Percentiles rank a stretch among this genome's conserved stretches.
These are phyloP conservation scores for Eucalyptus victrix DNA, from an alignment of 345 rosid species.

Conservation along the genomic window DNA sequence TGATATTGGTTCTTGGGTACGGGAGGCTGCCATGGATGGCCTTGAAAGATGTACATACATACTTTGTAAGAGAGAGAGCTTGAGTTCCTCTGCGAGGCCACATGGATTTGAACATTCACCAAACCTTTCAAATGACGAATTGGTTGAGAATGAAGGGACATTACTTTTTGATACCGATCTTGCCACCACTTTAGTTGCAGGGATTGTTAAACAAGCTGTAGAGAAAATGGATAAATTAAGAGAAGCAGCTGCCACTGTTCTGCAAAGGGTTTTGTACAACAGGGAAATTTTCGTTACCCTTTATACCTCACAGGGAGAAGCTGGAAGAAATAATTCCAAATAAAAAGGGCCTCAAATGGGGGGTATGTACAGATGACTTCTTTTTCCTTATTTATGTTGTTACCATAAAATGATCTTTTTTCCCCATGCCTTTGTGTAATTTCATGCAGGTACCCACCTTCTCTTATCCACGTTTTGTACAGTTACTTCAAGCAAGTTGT, in stretches of 20 bases:
- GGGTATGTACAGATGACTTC: constrained; percentile 29
- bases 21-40: constrained; percentile 94
- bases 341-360: constrained; percentile 49
- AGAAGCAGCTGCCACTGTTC: constrained; percentile 79
- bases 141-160: constrained; percentile 5
- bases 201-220: constrained; percentile 75
- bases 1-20: constrained; percentile 99
- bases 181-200: constrained; percentile 47
- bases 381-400: not conserved
- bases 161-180: constrained; percentile 48
- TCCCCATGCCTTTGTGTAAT: not conserved
- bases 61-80: constrained; percentile 32
- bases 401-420: not conserved
- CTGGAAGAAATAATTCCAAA: constrained; percentile 61
- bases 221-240: constrained; percentile 95
- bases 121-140: not conserved
- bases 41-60: constrained; percentile 74
- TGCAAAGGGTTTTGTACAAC: constrained; percentile 64
- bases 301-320: constrained; percentile 57
- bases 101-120: not conserved
- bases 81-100: not conserved
- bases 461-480: constrained; percentile 77
- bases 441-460: constrained; percentile 67
- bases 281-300: constrained; percentile 36
- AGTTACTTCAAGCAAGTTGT: constrained; percentile 44